Percentiles rank a stretch among this genome's conserved stretches.
Conservation (phyloP, 1,139 yeast species). For the Candida anutae region DNA sequence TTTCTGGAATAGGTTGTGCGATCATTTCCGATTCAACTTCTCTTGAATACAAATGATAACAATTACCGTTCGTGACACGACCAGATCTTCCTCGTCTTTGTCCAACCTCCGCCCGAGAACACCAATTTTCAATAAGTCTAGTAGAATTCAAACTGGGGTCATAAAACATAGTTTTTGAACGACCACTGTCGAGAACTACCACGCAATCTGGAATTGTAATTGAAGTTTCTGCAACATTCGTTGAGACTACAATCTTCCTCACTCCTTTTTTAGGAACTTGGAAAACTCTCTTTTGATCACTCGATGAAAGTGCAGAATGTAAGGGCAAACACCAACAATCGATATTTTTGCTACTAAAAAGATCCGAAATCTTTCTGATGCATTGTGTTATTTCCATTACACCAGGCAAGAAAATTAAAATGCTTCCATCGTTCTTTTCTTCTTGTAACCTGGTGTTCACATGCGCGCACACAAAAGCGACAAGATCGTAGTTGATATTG, state of each 20-base stretch:
- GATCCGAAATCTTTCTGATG: constrained; percentile 17
- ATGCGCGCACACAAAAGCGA: constrained; percentile 46
- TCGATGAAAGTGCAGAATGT: constrained; percentile 78
- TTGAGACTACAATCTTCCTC: constrained; percentile 81
- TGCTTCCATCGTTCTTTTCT: constrained; percentile 55
- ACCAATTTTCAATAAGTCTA: constrained; percentile 72
- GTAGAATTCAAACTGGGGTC: constrained; percentile 64
- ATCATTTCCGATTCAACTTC: constrained; percentile 55
- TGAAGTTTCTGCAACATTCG: constrained; percentile 84
- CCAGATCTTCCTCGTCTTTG: constrained; percentile 99
- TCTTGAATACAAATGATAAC: constrained; percentile 72
- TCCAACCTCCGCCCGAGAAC: constrained; percentile 83
- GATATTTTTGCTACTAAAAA: constrained; percentile 9
- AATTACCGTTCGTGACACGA: constrained; percentile 75
- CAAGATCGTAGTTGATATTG: constrained; percentile 64
- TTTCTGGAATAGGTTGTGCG: constrained; percentile 80
- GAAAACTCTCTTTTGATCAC: constrained; percentile 77
- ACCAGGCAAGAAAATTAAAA: constrained; percentile 84
- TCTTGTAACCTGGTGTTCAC: constrained; percentile 39
- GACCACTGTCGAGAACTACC: constrained; percentile 82
- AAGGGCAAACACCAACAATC: constrained; percentile 56
- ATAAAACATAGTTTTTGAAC: constrained; percentile 71
- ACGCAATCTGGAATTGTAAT: constrained; percentile 93
- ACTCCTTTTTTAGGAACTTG: constrained; percentile 39
- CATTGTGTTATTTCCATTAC: constrained; percentile 71